These are phyloP conservation scores for Brassica carinata DNA, from an alignment of 345 rosid species.

Conservation along the genomic window DNA sequence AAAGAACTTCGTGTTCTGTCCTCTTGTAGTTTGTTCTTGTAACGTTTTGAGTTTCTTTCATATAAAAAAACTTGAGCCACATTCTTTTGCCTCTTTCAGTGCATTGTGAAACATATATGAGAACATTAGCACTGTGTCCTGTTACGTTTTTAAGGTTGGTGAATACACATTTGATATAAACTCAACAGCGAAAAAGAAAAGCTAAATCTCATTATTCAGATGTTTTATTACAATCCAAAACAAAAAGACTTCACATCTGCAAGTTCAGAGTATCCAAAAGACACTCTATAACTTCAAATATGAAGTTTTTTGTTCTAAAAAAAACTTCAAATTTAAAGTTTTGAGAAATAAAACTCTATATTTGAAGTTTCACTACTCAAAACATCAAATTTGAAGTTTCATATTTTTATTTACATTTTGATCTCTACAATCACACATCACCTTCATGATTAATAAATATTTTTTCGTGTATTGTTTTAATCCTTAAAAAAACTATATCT, in stretches of 20 bases:
- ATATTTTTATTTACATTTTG: no score
- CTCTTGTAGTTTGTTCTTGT: constrained; percentile 3
- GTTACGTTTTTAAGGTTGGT: background rate
- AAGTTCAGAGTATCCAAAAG: constrained; percentile 3
- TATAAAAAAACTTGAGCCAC: background rate
- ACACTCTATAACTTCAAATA: no score
- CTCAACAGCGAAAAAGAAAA: background rate
- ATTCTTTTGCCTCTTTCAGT: background rate
- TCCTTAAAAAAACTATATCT: no score
- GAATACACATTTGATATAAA: background rate
- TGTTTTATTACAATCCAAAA: constrained; percentile 38
- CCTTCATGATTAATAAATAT: no score
- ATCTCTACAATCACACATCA: no score
- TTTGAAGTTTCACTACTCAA: no score
- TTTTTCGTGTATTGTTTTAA: no score
- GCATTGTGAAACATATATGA: background rate
- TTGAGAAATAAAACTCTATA: no score
- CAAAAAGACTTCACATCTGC: constrained; percentile 3
- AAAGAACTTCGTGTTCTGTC: constrained; percentile 2
- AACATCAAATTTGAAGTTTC: no score
- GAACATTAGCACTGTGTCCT: background rate
- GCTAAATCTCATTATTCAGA: constrained; percentile 27
- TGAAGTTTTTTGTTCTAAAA: no score
- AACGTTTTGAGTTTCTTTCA: background rate
- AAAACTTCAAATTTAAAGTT: no score